These are phyloP conservation scores for Amborella trichopoda DNA, from an alignment of 164 flowering plant species.

Conservation along the genomic window DNA sequence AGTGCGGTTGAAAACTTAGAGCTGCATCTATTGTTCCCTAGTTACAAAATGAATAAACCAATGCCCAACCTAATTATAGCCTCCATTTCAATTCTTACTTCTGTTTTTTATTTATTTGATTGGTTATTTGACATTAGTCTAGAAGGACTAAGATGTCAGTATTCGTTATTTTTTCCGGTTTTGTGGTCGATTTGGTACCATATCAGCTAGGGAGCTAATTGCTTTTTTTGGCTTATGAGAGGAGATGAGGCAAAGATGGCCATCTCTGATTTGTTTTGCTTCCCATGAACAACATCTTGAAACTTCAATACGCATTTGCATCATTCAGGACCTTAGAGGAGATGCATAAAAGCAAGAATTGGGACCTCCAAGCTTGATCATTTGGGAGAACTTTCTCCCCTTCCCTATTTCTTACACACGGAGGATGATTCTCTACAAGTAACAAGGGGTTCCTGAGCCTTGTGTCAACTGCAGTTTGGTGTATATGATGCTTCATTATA, in stretches of 20 bases:
- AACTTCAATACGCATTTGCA: constrained; percentile 48
- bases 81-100: too few relatives aligned
- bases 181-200: too few relatives aligned
- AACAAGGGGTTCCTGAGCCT: constrained; percentile 73
- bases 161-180: too few relatives aligned
- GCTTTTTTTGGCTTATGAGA: too few relatives aligned
- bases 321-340: constrained; percentile 79
- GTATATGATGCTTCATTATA: constrained; percentile 54
- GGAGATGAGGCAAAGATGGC: constrained; percentile 92
- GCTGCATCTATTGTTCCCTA: too few relatives aligned
- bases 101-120: too few relatives aligned
- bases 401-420: constrained; percentile 40
- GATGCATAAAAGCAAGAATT: constrained; percentile 53
- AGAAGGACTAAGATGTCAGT: too few relatives aligned
- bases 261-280: constrained; percentile 36
- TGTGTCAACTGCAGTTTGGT: constrained; percentile 60
- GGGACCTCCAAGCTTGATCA: constrained; percentile 78
- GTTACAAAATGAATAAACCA: too few relatives aligned
- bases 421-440: constrained; percentile 80
- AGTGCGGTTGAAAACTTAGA: too few relatives aligned
- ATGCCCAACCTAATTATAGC: too few relatives aligned
- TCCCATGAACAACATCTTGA: constrained; percentile 42
- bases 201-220: too few relatives aligned
- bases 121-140: too few relatives aligned
- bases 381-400: constrained; percentile 83